Evolutionary conservation across 2,329 filamentous ascomycete genomes (phyloP).

Genomic region (Coniochaeta sp.): DNA sequence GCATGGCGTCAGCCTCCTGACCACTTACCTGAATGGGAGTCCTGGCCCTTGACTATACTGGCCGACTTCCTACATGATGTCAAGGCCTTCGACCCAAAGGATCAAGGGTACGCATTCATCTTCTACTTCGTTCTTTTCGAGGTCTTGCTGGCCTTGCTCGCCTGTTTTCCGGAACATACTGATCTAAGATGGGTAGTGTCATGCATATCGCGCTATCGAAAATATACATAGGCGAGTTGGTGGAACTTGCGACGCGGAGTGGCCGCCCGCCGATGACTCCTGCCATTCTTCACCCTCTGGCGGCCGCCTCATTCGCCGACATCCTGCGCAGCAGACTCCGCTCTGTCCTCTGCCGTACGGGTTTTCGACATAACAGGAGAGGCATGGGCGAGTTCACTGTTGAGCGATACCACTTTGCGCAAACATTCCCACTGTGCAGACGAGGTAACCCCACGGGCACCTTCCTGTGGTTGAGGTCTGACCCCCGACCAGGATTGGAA

Average conservation of each 20-base stretch:
- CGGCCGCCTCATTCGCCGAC: conserved; percentile 6
- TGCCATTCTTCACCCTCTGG: conserved; percentile 2
- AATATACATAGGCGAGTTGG: not conserved
- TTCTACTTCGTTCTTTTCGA: not conserved
- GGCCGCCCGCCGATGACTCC: not conserved
- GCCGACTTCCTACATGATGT: conserved; percentile 8
- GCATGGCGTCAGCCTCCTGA: not conserved
- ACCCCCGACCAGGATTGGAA: conserved; percentile 8
- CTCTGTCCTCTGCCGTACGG: not conserved
- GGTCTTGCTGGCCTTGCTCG: too few species aligned
- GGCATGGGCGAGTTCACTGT: not conserved
- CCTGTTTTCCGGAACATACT: not conserved
- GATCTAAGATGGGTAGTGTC: not conserved
- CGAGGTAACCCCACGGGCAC: not conserved
- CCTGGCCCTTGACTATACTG: not conserved
- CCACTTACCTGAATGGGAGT: not conserved
- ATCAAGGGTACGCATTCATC: conserved; percentile 3
- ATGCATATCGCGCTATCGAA: not conserved
- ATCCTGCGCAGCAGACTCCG: conserved; percentile 1
- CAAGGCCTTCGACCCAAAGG: conserved; percentile 9
- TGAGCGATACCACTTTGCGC: not conserved
- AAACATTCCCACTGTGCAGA: not conserved
- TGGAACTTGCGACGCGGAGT: not conserved
- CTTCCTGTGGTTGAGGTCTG: conserved; percentile 8
- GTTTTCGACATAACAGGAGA: conserved; percentile 3